These are phyloP conservation scores for Venturia carpophila DNA, from an alignment of 2,329 filamentous ascomycete species.

Conservation along the genomic window DNA sequence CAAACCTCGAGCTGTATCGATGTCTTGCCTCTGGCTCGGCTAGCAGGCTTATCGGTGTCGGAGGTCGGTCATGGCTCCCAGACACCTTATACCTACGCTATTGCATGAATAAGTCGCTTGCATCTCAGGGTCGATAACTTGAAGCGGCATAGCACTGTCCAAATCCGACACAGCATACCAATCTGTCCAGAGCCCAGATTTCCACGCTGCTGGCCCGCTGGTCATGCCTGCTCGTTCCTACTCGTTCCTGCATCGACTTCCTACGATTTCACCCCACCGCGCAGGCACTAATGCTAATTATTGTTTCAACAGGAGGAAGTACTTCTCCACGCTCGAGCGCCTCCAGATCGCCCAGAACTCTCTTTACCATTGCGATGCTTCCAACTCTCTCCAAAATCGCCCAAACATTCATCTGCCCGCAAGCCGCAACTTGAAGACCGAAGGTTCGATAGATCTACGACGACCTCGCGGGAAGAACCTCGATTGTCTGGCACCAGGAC, in stretches of 20 bases:
- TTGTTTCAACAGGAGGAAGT: conserved; percentile 44
- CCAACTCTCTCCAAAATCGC: conserved; percentile 23
- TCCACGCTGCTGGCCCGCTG: not conserved
- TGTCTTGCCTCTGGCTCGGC: not conserved
- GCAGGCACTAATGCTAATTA: conserved; percentile 11
- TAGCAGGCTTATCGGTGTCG: not conserved
- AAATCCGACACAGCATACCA: not conserved
- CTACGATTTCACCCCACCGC: conserved; percentile 6
- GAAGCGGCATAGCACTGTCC: not conserved
- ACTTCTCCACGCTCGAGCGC: conserved; percentile 66
- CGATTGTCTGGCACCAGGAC: conserved; percentile 26
- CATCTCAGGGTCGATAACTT: not conserved
- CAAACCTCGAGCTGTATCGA: not conserved
- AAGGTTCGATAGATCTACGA: conserved; percentile 1
- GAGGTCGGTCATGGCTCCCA: not conserved
- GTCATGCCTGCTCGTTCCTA: not conserved
- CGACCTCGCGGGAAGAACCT: conserved; percentile 14
- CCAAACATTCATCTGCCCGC: conserved; percentile 10
- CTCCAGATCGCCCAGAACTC: conserved; percentile 54
- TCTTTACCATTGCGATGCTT: conserved; percentile 24
- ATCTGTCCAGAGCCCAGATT: not conserved
- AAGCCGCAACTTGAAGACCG: not conserved
- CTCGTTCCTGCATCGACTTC: conserved; percentile 5
- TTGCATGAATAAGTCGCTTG: conserved; percentile 4
- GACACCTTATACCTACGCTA: conserved; percentile 12